Base-by-base conservation (phyloP, 1,284 basidiomycete genomes). In the Microbotryum lychnidis-dioicae region DNA sequence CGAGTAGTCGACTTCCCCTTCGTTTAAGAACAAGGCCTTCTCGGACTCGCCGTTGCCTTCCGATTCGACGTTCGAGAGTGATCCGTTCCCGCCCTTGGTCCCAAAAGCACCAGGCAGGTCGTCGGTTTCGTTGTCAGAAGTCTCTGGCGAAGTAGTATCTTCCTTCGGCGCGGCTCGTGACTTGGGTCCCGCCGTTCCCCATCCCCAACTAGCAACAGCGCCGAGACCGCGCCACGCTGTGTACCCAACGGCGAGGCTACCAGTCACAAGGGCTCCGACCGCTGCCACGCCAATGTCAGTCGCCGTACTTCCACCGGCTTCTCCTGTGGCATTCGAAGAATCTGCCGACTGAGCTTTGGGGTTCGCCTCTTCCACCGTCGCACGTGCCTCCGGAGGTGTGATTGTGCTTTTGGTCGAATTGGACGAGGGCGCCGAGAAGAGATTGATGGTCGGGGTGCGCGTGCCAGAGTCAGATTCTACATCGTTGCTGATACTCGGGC, bases 211-310 rank as follows among this genome's bases (percentile, higher is more conserved):
- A 21, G 54, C 42, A 9, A 31, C 53, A 2, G 48, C 49, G 18
- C 52, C 45, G 23, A 54, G 21, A 4, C 55, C 55, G 33, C 59
- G 25, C 63, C 63, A 64, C 0, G 63, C 64, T 12, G 55, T 50
- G 21, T 55, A 58, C 4, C 64, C 64, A 23, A 65, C 64, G 1
- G 64, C 61, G 6, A 65, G 54, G 7, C 64, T 56, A 42, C 61
- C 64, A 49, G 61, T 58, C 21, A 62, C 57, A 27, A 65, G 45
- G 16, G 58, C 60, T 6, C 64, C 64, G 2, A 55, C 60, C 3
- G 58, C 60, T 1, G 60, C 63, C 10, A 50, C 51, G 20, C 60
- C 63, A 8, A 65, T 49, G 21, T 59, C 59, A 42, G 51, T 55
- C 3, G 33, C 51, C 20, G 1, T 16, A 12, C 37, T 42, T 12